Percentiles rank a stretch among this genome's conserved stretches.
Evolutionary conservation across 176 grass and related monocot genomes (phyloP).

Genomic region (Alloteropsis semialata): DNA sequence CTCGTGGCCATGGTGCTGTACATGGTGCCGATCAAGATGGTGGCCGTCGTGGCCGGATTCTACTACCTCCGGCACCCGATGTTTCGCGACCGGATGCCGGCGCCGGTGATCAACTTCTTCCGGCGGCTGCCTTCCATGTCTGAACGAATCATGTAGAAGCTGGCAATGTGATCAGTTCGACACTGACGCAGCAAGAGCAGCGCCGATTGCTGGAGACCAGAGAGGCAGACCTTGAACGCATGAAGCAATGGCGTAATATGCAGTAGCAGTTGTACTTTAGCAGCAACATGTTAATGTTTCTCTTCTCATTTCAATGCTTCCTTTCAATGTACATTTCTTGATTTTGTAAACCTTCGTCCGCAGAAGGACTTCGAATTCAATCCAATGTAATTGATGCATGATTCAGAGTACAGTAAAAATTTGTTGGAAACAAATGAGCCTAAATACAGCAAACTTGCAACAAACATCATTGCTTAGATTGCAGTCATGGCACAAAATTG

Average conservation of each 20-base stretch:
- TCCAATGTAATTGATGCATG: not conserved
- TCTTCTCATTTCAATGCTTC: not conserved
- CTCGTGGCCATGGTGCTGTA: conserved; percentile 57
- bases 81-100: conserved; percentile 69
- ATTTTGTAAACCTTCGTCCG: not conserved
- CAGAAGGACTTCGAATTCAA: not conserved
- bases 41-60: conserved; percentile 48
- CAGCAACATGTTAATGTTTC: not conserved
- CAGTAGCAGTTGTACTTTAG: not conserved
- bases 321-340: not conserved
- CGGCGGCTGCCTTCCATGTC: conserved; percentile 71
- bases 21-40: conserved; percentile 63
- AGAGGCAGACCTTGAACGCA: not conserved
- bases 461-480: not conserved
- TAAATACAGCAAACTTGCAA: not conserved
- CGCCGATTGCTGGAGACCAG: not conserved
- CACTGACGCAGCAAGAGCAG: not conserved
- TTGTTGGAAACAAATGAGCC: not conserved
- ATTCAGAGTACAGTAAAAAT: not conserved
- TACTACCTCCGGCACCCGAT: conserved; percentile 84
- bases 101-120: conserved; percentile 77
- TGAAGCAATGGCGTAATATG: not conserved
- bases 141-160: conserved; percentile 67
- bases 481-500: conserved; percentile 15
- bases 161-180: not conserved